Conservation (phyloP, 2,329 filamentous ascomycete species). For the Aspergillus amoenus region DNA sequence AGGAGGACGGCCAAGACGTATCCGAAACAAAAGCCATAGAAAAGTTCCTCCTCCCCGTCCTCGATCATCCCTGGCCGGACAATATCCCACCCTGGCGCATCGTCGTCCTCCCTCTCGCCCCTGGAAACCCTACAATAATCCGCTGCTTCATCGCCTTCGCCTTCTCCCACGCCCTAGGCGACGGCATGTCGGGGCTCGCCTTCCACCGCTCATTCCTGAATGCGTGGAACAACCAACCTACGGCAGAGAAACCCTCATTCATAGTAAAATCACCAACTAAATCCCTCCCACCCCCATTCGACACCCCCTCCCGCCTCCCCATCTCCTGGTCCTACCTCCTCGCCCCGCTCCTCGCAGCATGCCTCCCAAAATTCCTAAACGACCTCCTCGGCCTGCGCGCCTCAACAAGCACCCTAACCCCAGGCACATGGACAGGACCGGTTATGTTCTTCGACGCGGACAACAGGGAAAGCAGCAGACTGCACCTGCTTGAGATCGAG, state of each 20-base stretch:
- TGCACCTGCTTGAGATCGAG: conserved; percentile 35
- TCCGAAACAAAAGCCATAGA: conserved; percentile 22
- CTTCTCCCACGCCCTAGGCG: conserved; percentile 47
- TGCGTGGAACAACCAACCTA: not conserved
- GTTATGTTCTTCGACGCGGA: conserved; percentile 26
- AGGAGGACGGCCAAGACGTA: not conserved
- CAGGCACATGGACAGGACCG: conserved; percentile 36
- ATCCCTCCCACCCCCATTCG: conserved; percentile 38
- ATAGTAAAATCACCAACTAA: conserved; percentile 17
- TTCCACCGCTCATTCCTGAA: conserved; percentile 46
- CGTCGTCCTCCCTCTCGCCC: conserved; percentile 34
- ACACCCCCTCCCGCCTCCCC: conserved; percentile 38
- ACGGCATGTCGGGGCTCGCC: conserved; percentile 43
- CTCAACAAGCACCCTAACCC: conserved; percentile 23
- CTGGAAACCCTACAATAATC: not conserved
- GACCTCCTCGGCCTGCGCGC: conserved; percentile 34
- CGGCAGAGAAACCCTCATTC: not conserved
- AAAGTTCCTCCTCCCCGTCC: conserved; percentile 25
- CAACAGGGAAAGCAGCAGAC: conserved; percentile 24
- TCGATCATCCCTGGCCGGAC: conserved; percentile 34
- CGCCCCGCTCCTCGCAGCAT: conserved; percentile 36
- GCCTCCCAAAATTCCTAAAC: conserved; percentile 38
- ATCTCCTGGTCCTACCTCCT: conserved; percentile 50
- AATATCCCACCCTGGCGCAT: conserved; percentile 45
- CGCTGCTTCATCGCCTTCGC: conserved; percentile 41